Conservation (phyloP, 169 alveolate species). For the Cystoisospora suis region DNA sequence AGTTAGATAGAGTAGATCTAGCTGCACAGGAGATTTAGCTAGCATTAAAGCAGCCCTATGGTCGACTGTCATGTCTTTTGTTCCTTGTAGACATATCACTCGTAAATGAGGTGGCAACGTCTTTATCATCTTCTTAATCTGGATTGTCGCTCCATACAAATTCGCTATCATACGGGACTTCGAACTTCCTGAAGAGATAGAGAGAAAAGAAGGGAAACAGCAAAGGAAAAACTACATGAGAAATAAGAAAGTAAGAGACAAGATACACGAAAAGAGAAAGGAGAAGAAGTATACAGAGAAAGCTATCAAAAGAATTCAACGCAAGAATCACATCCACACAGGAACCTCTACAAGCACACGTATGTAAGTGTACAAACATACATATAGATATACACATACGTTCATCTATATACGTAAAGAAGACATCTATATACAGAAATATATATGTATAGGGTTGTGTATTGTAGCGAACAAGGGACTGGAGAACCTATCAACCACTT, state of each 20-base stretch:
- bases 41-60: slow-evolving; percentile 25
- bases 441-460: too few species aligned
- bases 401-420: neutral
- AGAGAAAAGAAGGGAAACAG: neutral
- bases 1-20: slow-evolving; percentile 46
- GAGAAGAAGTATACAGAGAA: neutral
- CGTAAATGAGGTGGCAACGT: slow-evolving; percentile 33
- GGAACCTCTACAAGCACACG: too few species aligned
- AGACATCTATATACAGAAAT: too few species aligned
- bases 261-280: neutral
- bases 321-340: too few species aligned
- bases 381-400: too few species aligned
- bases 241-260: neutral
- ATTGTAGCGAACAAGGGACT: too few species aligned
- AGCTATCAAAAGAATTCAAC: neutral
- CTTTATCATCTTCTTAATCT: neutral
- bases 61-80: slow-evolving; percentile 53
- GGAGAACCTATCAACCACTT: too few species aligned
- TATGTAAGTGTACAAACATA: too few species aligned
- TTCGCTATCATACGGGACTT: slow-evolving; percentile 56
- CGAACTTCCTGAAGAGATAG: slow-evolving; percentile 17
- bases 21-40: slow-evolving; percentile 33
- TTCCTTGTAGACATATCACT: slow-evolving; percentile 52
- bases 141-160: slow-evolving; percentile 26
- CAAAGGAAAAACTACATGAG: neutral